These are phyloP conservation scores for Blastobotrys buckinghamii DNA, from an alignment of 1,139 yeast species.

Conservation along the genomic window DNA sequence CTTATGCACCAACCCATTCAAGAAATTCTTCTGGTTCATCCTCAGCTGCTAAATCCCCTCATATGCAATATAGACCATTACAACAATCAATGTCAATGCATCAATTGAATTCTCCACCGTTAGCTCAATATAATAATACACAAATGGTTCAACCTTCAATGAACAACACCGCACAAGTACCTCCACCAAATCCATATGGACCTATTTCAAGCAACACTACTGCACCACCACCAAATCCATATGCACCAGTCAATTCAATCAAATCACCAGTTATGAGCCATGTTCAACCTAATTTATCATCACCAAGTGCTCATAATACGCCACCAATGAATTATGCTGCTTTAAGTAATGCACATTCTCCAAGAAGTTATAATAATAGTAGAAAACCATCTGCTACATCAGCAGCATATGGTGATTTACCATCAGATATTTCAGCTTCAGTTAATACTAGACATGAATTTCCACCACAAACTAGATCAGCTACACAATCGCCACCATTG, in stretches of 20 bases:
- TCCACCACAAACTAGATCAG: slow-evolving; percentile 5
- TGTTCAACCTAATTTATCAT: slow-evolving; percentile 13
- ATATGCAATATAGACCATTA: slow-evolving; percentile 1
- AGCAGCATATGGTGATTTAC: slow-evolving; percentile 10
- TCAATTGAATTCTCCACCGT: slow-evolving; percentile 2
- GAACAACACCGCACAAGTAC: slow-evolving; percentile 1
- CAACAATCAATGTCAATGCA: slow-evolving; percentile 6
- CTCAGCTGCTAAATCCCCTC: slow-evolving; percentile 4
- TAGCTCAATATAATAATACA: slow-evolving; percentile 7
- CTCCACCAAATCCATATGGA: slow-evolving; percentile 14
- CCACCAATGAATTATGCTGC: slow-evolving; percentile 10
- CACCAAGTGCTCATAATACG: slow-evolving; percentile 15
- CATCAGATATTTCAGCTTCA: slow-evolving; percentile 4
- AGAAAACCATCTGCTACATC: slow-evolving; percentile 4
- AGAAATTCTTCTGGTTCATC: slow-evolving; percentile 13
- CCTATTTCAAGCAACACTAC: slow-evolving; percentile 6
- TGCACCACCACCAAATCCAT: background rate
- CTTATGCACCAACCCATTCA: slow-evolving; percentile 9
- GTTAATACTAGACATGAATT: background rate
- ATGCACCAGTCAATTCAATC: no score
- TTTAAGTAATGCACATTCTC: background rate
- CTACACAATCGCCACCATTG: slow-evolving; percentile 5
- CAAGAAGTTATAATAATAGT: background rate
- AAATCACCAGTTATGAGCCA: slow-evolving; percentile 8
- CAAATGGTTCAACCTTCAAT: background rate